Evolutionary conservation across 179 eudicot species (phyloP), one percentile per base, ranked within the genome.

Genomic region (Carnegiea gigantea): DNA sequence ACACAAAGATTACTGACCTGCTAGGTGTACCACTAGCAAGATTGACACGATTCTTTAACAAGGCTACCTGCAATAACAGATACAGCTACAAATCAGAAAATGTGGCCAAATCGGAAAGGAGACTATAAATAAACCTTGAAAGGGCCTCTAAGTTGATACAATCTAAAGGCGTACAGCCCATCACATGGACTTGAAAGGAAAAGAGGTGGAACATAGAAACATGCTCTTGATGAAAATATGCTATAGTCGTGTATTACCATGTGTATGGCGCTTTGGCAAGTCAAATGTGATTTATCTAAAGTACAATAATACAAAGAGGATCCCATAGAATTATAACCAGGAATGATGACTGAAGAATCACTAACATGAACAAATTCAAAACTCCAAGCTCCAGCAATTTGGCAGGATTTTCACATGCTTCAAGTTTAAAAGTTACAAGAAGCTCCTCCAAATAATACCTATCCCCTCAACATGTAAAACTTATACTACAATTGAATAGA

Each of bases 11-110:
- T 18, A 71, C 77, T 76, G 73, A 93, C 98, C 98, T 93, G 92
- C 86, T 95, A 73, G 98, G 98, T 9, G 98, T 93, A 60, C 98
- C 98, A 86, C 93, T 80, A 44, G 92, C 98, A 87, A 95, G 84
- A 86, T 95, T 95, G 2, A 93, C 93, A 59, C 93, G 98, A 60
- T 88, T 91, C 90, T 89, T 93, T 78, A 95, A 80, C 80, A 85
- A 54, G 20, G 90, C 79, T 75, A 92, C 95, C 98, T 94, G 86
- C 73, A 84, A n/a, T 40, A 64, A 17, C 36, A 75, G 60, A 77
- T 36, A 70, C 11, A 72, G 74, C 70, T 70, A 18, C 23, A 33
- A 9, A 75, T 80, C 24, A 79, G 82, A n/a, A 72, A 59, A 14
- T 24, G 15, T 13, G 10, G 24, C 64, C 49, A 43, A 48, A 70